Base-by-base conservation (phyloP, 192 early-diverging fungal genomes). In the Podila clonocystis region DNA sequence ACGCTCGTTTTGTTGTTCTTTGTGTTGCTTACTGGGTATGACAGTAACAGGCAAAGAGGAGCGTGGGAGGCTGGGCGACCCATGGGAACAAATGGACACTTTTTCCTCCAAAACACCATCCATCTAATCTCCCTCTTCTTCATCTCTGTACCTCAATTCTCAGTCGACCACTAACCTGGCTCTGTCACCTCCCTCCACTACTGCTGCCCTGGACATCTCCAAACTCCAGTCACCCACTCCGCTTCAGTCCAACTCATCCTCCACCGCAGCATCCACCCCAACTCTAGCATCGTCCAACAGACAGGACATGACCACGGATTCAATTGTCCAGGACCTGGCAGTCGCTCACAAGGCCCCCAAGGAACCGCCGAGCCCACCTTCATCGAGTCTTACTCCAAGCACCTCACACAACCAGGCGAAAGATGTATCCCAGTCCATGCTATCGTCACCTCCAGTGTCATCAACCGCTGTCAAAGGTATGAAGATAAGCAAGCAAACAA, bases 91-190 rank as follows among this genome's bases (percentile, higher is more conserved):
- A 45, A 45, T 45, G 41, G 15, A 45, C 41, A 45, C 41, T 12
- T 45, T 45, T 45, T 45, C 41, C 41, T 45, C 41, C 41, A 45
- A 45, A 45, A 45, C 41, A 45, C 41, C 38, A 15, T 45, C 41
- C 41, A 45, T 45, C 41, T 17, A 30, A 38, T 38, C 62, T 38
- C 50, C 36, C n/a, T 34, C 30, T 45, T 29, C n/a, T 68, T 60
- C 38, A 19, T 58, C 28, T 12, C 49, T 0, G 15, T 45, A 11
- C 17, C 55, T 63, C 49, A 20, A 31, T 50, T 55, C 50, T 26
- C 45, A 70, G 64, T 61, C 63, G 24, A 45, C 68, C 15, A 33
- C 62, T 6, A 58, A 76, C 38, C 58, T 58, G 64, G 68, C 75
- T 5, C 45, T 71, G 33, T 70, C 75, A 3, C 75, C 75, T 2